These are phyloP conservation scores for Fusarium penzigii DNA, from an alignment of 2,329 filamentous ascomycete genomes.

Conservation along the genomic window DNA sequence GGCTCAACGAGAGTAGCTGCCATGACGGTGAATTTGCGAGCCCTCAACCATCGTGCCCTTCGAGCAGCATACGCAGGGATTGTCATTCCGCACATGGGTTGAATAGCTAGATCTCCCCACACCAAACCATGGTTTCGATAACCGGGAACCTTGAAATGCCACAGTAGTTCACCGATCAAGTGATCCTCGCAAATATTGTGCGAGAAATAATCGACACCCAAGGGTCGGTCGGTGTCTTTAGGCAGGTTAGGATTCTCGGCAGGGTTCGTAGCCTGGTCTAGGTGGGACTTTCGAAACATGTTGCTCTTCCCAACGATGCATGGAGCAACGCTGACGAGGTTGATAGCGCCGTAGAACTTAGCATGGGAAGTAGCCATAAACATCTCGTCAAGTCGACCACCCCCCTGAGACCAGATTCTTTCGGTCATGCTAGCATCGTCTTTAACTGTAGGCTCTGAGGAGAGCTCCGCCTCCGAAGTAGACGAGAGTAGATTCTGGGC, in stretches of 20 bases:
- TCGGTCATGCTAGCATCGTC: conserved; percentile 24
- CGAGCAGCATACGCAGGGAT: conserved; percentile 76
- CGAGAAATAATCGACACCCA: conserved; percentile 89
- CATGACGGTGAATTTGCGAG: conserved; percentile 91
- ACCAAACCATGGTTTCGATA: conserved; percentile 81
- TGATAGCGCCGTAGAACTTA: conserved; percentile 98
- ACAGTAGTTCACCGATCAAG: conserved; percentile 88
- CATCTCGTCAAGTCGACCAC: conserved; percentile 87
- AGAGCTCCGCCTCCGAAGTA: conserved; percentile 29
- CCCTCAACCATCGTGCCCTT: conserved; percentile 85
- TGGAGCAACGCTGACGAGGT: conserved; percentile 84
- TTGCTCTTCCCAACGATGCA: conserved; percentile 97
- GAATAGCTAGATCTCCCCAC: conserved; percentile 83
- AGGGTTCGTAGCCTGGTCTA: conserved; percentile 69
- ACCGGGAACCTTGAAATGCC: conserved; percentile 66
- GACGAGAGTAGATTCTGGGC: conserved; percentile 36
- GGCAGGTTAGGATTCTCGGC: conserved; percentile 45
- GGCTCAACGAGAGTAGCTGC: conserved; percentile 90
- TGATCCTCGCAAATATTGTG: conserved; percentile 98
- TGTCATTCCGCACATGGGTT: conserved; percentile 83
- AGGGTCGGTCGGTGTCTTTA: conserved; percentile 45
- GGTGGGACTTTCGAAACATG: conserved; percentile 94
- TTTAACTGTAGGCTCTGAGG: conserved; percentile 22
- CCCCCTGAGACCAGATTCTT: conserved; percentile 50
- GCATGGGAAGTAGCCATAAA: conserved; percentile 93